phyloP scores from a whole-genome alignment of 2,329 filamentous ascomycete species.

The Coniochaeta prunicola region DNA sequence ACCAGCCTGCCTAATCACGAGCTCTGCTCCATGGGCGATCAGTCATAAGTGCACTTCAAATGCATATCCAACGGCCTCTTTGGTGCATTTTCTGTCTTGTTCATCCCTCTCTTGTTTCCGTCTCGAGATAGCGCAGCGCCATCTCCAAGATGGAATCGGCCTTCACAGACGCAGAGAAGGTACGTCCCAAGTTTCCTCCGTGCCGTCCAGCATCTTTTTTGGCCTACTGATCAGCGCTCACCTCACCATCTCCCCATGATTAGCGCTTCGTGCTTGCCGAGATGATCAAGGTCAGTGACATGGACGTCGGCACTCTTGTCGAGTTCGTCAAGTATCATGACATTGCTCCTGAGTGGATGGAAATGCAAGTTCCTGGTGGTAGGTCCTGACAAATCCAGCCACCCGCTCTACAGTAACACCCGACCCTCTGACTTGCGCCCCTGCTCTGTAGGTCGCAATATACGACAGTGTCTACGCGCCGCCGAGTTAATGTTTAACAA shows the following conservation, averaged over 20 bases:
- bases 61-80: slow-evolving; percentile 12
- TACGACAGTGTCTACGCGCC: slow-evolving; percentile 24
- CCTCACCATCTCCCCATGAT: slow-evolving; percentile 1
- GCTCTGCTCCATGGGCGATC: slow-evolving; percentile 8
- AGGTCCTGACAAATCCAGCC: slow-evolving; percentile 5
- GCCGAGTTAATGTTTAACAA: slow-evolving; percentile 21
- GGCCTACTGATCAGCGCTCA: slow-evolving; percentile 6
- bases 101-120: slow-evolving; percentile 11
- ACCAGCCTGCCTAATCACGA: slow-evolving; percentile 10
- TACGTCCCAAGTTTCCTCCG: slow-evolving; percentile 20
- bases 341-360: slow-evolving; percentile 24
- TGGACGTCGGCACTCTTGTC: slow-evolving; percentile 38
- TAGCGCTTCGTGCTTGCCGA: slow-evolving; percentile 52
- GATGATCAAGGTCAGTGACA: slow-evolving; percentile 48
- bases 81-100: slow-evolving; percentile 2
- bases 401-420: background rate
- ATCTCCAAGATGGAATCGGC: slow-evolving; percentile 30
- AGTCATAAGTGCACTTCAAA: slow-evolving; percentile 13
- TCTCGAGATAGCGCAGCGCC: slow-evolving; percentile 7
- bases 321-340: slow-evolving; percentile 34
- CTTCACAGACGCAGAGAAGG: slow-evolving; percentile 47
- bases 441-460: slow-evolving; percentile 21
- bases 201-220: background rate
- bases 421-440: slow-evolving; percentile 7
- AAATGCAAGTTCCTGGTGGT: slow-evolving; percentile 28